phyloP scores from a whole-genome alignment of 306 rosid species.

The Cyamopsis tetragonoloba region DNA sequence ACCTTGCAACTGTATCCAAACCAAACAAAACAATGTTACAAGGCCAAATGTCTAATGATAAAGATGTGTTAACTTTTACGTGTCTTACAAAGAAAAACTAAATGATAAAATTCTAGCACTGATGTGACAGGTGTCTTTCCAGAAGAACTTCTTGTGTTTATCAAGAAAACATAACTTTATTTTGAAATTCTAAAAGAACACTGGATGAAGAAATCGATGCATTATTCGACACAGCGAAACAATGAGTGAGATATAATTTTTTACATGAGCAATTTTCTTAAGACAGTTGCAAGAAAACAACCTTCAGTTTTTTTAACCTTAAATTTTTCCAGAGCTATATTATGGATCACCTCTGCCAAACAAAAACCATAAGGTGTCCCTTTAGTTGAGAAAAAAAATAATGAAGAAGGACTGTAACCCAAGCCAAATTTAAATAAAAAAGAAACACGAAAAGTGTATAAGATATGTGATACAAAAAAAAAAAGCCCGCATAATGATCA shows the following conservation, averaged over 20 bases:
- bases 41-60: conserved; percentile 11
- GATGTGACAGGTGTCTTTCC: not conserved
- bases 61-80: not conserved
- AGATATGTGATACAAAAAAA: not conserved
- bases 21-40: conserved; percentile 27
- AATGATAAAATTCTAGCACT: conserved; percentile 1
- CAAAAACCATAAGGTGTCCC: not conserved
- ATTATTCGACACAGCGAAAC: conserved; percentile 2
- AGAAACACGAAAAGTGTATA: not conserved
- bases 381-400: not conserved
- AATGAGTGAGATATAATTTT: not conserved
- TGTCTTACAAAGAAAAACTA: not conserved
- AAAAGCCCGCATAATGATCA: not conserved
- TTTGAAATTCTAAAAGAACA: conserved; percentile 4
- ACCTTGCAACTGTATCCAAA: conserved; percentile 54
- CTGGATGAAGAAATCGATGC: not conserved
- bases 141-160: not conserved
- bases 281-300: not conserved
- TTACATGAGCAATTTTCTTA: not conserved
- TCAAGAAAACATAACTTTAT: not conserved
- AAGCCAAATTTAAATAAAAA: not conserved
- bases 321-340: not conserved
- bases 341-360: not conserved
- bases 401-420: not conserved
- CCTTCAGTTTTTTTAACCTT: not conserved